These are phyloP conservation scores for Fusarium xyrophilum DNA, from an alignment of 2,329 filamentous ascomycete species.

Conservation along the genomic window DNA sequence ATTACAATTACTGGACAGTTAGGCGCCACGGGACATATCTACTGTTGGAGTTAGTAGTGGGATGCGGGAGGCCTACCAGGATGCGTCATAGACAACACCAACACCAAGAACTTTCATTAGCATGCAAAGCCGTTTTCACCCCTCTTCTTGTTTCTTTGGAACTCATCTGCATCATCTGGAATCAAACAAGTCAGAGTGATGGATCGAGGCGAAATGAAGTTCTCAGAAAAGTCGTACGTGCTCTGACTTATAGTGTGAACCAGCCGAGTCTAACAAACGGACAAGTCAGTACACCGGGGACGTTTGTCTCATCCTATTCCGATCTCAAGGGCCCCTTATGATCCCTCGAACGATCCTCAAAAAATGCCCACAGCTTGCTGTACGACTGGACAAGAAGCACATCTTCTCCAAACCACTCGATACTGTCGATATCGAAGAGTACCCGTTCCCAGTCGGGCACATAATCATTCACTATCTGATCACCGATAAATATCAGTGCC, in stretches of 20 bases:
- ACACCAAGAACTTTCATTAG: background rate
- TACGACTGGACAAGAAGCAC: background rate
- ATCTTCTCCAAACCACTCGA: background rate
- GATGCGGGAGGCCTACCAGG: background rate
- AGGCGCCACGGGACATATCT: fast-evolving
- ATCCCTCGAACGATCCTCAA: background rate
- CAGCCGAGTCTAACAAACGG: background rate
- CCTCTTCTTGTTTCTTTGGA: background rate
- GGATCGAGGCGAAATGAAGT: background rate
- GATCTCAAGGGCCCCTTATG: background rate
- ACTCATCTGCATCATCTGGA: background rate
- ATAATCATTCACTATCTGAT: background rate
- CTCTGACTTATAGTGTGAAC: too few species aligned
- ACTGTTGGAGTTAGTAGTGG: background rate
- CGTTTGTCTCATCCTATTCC: background rate
- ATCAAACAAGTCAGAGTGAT: background rate
- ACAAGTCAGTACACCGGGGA: background rate
- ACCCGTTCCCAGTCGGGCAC: background rate
- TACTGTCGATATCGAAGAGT: background rate
- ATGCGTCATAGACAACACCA: background rate
- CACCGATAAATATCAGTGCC: background rate
- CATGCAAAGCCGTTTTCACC: fast-evolving
- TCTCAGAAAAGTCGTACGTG: background rate
- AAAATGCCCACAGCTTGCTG: background rate
- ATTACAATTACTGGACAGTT: background rate